Evolutionary conservation across 768 basidiomycete genomes (phyloP).

Genomic region (Trichaptum fuscoviolaceum): DNA sequence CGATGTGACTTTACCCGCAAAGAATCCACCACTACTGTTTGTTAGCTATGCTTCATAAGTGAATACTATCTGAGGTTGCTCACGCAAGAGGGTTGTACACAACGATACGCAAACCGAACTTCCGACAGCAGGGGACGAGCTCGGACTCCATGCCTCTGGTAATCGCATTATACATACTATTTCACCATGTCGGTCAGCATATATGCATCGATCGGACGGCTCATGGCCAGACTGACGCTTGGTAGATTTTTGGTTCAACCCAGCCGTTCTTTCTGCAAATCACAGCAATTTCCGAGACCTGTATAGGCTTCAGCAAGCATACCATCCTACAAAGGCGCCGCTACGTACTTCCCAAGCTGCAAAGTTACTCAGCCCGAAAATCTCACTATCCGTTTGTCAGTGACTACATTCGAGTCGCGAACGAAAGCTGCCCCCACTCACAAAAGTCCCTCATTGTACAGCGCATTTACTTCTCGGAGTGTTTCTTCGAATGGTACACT

Average conservation of each 20-base stretch:
- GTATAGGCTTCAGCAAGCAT: background rate
- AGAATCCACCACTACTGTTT: slow-evolving; percentile 42
- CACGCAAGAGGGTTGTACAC: slow-evolving; percentile 53
- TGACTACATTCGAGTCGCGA: background rate
- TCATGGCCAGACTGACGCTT: slow-evolving; percentile 36
- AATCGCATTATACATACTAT: slow-evolving; percentile 43
- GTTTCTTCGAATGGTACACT: slow-evolving; percentile 54
- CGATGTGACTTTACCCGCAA: slow-evolving; percentile 47
- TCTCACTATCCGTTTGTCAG: slow-evolving; percentile 30
- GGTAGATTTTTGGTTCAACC: slow-evolving; percentile 50
- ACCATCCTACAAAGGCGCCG: background rate
- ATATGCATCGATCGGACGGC: background rate
- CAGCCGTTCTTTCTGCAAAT: slow-evolving; percentile 53
- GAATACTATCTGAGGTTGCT: background rate
- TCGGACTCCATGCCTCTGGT: slow-evolving; percentile 43
- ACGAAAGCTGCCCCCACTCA: slow-evolving; percentile 20
- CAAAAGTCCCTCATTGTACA: slow-evolving; percentile 56
- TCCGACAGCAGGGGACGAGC: slow-evolving; percentile 52
- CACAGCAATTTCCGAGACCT: slow-evolving; percentile 54
- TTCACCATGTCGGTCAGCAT: background rate
- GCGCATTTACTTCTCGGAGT: slow-evolving; percentile 44
- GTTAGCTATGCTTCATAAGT: background rate
- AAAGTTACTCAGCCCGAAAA: slow-evolving; percentile 62
- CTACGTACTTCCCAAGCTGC: slow-evolving; percentile 45
- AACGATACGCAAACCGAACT: slow-evolving; percentile 52